phyloP scores from a whole-genome alignment of 495 filamentous ascomycete species.

The Podospora fimiseda region DNA sequence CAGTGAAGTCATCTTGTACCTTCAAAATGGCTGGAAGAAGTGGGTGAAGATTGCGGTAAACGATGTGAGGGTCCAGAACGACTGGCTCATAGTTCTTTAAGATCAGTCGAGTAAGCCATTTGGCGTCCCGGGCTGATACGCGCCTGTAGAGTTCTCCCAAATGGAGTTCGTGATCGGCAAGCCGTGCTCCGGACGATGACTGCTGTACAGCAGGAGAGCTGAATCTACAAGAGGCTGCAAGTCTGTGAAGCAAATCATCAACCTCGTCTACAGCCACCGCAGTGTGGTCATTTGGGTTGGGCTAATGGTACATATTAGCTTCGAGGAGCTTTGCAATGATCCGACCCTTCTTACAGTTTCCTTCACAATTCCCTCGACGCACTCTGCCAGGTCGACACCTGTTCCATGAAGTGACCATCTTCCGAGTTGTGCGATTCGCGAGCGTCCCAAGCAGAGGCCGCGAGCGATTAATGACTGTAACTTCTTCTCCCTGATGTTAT shows the following conservation, averaged over 20 bases:
- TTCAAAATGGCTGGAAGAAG: constrained; percentile 57
- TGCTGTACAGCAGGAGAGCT: constrained; percentile 59
- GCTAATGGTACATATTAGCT: no score
- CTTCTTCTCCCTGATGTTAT: constrained; percentile 52
- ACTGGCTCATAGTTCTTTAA: constrained; percentile 69
- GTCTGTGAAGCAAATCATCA: constrained; percentile 53
- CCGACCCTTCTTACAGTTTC: constrained; percentile 47
- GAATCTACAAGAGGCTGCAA: constrained; percentile 62
- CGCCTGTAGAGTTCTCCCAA: constrained; percentile 53
- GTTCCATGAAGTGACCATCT: constrained; percentile 51
- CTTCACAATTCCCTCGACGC: constrained; percentile 59
- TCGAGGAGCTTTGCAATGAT: no score
- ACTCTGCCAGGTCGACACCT: constrained; percentile 60
- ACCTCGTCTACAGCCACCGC: constrained; percentile 65
- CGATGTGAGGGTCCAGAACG: constrained; percentile 35
- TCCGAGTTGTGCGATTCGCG: constrained; percentile 53
- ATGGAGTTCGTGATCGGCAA: constrained; percentile 36
- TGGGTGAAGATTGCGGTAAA: constrained; percentile 48
- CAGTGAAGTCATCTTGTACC: constrained; percentile 52
- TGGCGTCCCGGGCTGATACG: constrained; percentile 64
- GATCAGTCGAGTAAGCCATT: constrained; percentile 82
- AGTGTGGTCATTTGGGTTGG: constrained; percentile 27
- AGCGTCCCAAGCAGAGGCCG: constrained; percentile 53
- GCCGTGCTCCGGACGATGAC: constrained; percentile 30
- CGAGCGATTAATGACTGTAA: constrained; percentile 60